Percentiles rank a stretch among this genome's conserved stretches.
Conservation (phyloP, 2,329 filamentous ascomycete genomes). For the Epichloe sylvatica region DNA sequence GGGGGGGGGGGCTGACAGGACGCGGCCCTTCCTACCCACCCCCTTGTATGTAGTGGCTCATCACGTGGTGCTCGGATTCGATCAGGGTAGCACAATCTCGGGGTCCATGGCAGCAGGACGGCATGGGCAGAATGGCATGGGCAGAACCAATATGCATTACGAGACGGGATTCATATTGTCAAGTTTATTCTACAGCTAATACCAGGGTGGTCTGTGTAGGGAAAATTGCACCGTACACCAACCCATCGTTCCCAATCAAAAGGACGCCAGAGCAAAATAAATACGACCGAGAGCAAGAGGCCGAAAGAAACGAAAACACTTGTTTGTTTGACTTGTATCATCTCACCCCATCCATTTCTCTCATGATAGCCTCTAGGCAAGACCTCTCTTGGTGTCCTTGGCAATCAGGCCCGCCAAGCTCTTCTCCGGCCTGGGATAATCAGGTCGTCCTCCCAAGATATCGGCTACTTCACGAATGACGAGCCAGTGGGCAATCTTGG, state of each 20-base stretch:
- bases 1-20: no score
- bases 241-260: neutral
- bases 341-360: neutral
- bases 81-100: no score
- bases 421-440: conserved; percentile 34
- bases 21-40: no score
- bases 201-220: no score
- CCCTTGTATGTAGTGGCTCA: no score
- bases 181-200: no score
- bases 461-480: conserved; percentile 69
- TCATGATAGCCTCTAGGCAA: conserved; percentile 7
- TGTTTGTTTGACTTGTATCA: neutral
- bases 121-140: no score
- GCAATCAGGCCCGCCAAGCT: conserved; percentile 38
- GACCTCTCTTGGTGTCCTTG: conserved; percentile 48
- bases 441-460: conserved; percentile 60
- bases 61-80: no score
- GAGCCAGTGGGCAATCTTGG: conserved; percentile 76
- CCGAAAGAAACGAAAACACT: neutral
- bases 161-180: no score
- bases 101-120: no score
- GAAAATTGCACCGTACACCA: no score
- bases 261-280: neutral
- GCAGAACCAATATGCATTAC: no score
- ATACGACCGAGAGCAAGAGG: neutral